Evolutionary conservation across 2,329 filamentous ascomycete species (phyloP).

Genomic region (Claviceps pazoutovae): DNA sequence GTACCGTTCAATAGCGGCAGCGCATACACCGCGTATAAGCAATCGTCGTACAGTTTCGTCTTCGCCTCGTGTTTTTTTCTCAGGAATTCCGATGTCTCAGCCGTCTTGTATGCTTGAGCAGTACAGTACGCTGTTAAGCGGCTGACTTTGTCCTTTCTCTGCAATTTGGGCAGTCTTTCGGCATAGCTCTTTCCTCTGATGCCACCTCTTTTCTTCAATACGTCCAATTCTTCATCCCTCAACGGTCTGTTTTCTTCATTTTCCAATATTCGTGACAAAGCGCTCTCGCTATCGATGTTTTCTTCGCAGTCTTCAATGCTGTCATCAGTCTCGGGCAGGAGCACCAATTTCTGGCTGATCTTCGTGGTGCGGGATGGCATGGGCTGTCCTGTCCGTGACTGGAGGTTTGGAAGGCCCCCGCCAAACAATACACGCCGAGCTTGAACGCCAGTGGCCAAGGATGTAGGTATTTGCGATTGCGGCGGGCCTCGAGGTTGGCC

Average conservation of each 20-base stretch:
- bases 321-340: conserved; percentile 67
- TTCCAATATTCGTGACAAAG: conserved; percentile 25
- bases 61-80: conserved; percentile 77
- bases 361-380: conserved; percentile 83
- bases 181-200: conserved; percentile 77
- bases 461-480: conserved; percentile 23
- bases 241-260: conserved; percentile 51
- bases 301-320: conserved; percentile 45
- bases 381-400: conserved; percentile 36
- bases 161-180: conserved; percentile 77
- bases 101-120: conserved; percentile 83
- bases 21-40: conserved; percentile 90
- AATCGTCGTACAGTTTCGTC: conserved; percentile 96
- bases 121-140: conserved; percentile 93
- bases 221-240: conserved; percentile 52
- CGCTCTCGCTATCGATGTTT: conserved; percentile 34
- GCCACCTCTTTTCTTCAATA: conserved; percentile 46
- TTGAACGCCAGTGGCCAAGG: conserved; percentile 7
- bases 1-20: conserved; percentile 72
- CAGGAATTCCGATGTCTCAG: conserved; percentile 76
- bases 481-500: conserved; percentile 72
- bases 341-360: conserved; percentile 90
- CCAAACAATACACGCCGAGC: conserved; percentile 16
- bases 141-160: conserved; percentile 75
- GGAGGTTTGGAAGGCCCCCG: conserved; percentile 26